A percentile compares a stretch with the other conserved stretches of the same genome.
phyloP scores from a whole-genome alignment of 139 green algal genomes.

The Tetradesmus obliquus region DNA sequence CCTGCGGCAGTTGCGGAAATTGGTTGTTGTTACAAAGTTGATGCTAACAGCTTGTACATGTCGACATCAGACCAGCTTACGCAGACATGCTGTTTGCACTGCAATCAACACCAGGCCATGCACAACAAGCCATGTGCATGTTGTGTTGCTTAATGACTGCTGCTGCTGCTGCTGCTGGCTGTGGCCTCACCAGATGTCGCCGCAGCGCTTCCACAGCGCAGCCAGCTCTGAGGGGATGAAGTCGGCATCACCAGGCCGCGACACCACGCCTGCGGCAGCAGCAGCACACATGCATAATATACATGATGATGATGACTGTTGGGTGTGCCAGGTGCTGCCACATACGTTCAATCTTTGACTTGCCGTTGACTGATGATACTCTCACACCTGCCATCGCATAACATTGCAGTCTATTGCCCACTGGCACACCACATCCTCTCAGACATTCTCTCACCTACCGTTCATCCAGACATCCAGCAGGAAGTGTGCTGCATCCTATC shows the following conservation, averaged over 20 bases:
- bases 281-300: neutral
- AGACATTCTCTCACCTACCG: neutral
- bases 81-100: too few relatives aligned
- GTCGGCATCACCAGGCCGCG: constrained; percentile 12
- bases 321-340: too few relatives aligned
- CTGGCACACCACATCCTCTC: neutral
- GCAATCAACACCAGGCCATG: too few relatives aligned
- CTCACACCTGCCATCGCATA: too few relatives aligned
- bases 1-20: neutral
- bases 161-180: constrained; percentile 14
- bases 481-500: too few relatives aligned
- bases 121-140: neutral
- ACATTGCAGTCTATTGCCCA: neutral
- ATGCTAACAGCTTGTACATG: neutral
- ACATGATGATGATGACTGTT: too few relatives aligned
- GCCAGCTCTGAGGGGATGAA: constrained; percentile 27
- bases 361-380: too few relatives aligned
- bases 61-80: neutral
- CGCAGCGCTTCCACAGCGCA: constrained; percentile 2
- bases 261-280: constrained; percentile 30
- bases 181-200: constrained; percentile 6
- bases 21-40: neutral
- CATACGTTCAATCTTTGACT: too few relatives aligned
- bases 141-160: neutral
- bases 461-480: too few relatives aligned